Evolutionary conservation across 306 rosid genomes (phyloP).

Genomic region (Cicer bijugum): DNA sequence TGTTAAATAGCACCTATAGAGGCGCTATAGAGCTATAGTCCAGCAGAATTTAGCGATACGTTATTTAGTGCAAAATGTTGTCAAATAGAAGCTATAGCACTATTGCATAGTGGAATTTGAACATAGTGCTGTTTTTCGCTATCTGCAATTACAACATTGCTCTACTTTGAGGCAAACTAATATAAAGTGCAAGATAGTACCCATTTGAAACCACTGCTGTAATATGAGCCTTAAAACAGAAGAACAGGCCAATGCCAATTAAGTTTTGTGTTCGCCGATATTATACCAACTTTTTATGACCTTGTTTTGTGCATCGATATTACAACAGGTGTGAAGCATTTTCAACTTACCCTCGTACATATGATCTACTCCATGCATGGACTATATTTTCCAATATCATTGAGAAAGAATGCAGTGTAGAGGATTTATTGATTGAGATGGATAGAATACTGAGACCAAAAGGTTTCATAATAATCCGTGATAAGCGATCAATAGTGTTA

Average conservation of each 20-base stretch:
- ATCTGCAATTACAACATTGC: too few species aligned
- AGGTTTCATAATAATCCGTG: slow-evolving; percentile 75
- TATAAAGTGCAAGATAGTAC: slow-evolving; percentile 25
- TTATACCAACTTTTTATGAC: slow-evolving; percentile 23
- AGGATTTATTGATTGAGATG: slow-evolving; percentile 89
- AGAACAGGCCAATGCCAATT: neutral
- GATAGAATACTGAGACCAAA: slow-evolving; percentile 86
- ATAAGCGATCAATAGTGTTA: slow-evolving; percentile 67
- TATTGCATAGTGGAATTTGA: too few species aligned
- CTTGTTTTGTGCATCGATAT: slow-evolving; percentile 37
- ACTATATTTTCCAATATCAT: slow-evolving; percentile 76
- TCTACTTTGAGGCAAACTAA: neutral
- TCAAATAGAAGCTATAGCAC: too few species aligned
- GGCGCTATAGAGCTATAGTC: too few species aligned
- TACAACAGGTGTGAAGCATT: slow-evolving; percentile 86
- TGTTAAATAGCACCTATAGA: too few species aligned
- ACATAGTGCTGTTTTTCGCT: too few species aligned
- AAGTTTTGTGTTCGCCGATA: neutral
- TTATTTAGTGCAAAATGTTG: too few species aligned
- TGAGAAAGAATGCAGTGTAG: slow-evolving; percentile 74
- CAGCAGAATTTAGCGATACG: too few species aligned
- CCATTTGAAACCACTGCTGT: neutral
- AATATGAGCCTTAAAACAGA: neutral
- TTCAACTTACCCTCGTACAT: slow-evolving; percentile 93
- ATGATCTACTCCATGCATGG: slow-evolving; percentile 88